phyloP scores from a whole-genome alignment of 1,284 basidiomycete genomes.

The Boletellus dicymbophilus region DNA sequence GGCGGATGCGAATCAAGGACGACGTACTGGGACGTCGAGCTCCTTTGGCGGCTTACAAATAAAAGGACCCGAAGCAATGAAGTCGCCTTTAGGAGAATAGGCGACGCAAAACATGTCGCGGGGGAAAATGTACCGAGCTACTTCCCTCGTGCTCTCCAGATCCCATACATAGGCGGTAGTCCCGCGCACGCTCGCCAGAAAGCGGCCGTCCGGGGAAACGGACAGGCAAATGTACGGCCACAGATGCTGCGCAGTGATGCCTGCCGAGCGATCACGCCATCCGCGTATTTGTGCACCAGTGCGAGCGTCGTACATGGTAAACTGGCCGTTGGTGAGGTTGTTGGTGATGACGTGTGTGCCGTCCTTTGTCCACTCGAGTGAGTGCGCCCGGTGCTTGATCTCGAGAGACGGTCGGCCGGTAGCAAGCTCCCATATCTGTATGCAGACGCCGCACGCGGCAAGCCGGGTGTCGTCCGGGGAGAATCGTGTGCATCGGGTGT shows the following conservation, averaged over 20 bases:
- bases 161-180: conserved; percentile 20
- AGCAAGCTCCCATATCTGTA: conserved; percentile 24
- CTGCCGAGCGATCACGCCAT: conserved; percentile 18
- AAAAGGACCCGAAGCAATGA: conserved; percentile 19
- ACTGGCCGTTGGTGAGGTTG: conserved; percentile 25
- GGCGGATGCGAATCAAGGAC: no score
- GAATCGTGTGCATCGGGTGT: conserved; percentile 30
- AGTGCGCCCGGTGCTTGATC: conserved; percentile 30
- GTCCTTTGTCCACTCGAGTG: conserved; percentile 26
- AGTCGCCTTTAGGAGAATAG: conserved; percentile 25
- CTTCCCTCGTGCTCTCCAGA: conserved; percentile 14
- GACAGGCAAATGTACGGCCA: conserved; percentile 29
- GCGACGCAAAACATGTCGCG: conserved; percentile 28
- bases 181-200: conserved; percentile 24
- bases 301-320: conserved; percentile 26
- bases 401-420: conserved; percentile 20
- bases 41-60: conserved; percentile 17
- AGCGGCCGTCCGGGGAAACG: conserved; percentile 20
- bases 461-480: conserved; percentile 26
- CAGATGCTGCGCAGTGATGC: conserved; percentile 4
- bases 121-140: conserved; percentile 22
- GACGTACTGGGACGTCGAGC: conserved; percentile 9
- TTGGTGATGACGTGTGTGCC: conserved; percentile 20
- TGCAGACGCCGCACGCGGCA: conserved; percentile 25
- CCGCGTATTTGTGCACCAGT: conserved; percentile 21